Base-by-base conservation (phyloP, 768 basidiomycete species). In the Polyporus arcularius region DNA sequence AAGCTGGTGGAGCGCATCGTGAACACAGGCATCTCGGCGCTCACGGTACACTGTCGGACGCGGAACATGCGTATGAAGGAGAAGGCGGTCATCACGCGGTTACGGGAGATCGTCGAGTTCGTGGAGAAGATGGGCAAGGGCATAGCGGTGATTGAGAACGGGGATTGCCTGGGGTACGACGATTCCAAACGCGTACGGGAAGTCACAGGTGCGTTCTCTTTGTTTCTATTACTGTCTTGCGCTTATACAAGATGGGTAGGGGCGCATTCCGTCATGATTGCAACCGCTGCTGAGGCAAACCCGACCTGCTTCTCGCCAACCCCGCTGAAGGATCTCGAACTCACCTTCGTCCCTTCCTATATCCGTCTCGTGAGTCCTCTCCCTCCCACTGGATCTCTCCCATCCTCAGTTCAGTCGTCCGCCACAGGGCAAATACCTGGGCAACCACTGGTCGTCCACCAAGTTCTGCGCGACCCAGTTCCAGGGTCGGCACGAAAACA, bases 1-100 rank as follows among this genome's bases (percentile, higher is more conserved):
- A 85, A 85, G 67, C 86, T 99, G n/a, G 94, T 97, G 4, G 86
- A 90, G 67, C 82, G 88, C 58, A 94, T 98, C 56, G 81, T 94
- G 3, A 81, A 85, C 51, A 96, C 96, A 0, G 96, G 97, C 0
- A 84, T 99, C 45, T 89, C 85, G 57, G 88, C 88, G 31, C 76
- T 99, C 68, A 99, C 96, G 4, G 89, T 99, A 2, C 97, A 98
- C 69, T 98, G 97, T 70, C 85, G 97, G 53, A 98, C 96, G 60
- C 80, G 90, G 71, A 89, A 86, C 63, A 97, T 97, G 96, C 82
- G 97, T 40, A 86, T 87, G 51, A 79, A 82, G 57, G 94, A 98
- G 64, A 78, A 75, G 30, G 97, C 97, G 1, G 72, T 90, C 49
- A 86, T 93, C 57, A 84, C 87, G 48, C 81, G 96, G 54, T 73